These are phyloP conservation scores for Cyamopsis tetragonoloba DNA, from an alignment of 306 rosid genomes.

Conservation along the genomic window DNA sequence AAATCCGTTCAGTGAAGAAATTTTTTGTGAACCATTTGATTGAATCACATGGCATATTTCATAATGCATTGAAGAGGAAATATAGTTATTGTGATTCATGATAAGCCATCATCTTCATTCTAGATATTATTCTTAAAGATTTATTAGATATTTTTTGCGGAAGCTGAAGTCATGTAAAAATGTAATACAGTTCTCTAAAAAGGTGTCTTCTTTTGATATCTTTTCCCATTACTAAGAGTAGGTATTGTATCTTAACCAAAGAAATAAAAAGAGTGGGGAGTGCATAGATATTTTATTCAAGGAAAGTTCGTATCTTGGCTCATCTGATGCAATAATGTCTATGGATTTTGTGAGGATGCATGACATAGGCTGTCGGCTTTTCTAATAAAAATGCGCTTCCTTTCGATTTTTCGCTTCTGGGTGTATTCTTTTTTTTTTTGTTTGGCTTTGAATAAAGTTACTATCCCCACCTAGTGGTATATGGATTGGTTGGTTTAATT, in stretches of 20 bases:
- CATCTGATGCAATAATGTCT: neutral
- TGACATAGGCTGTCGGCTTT: neutral
- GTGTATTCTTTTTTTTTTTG: neutral
- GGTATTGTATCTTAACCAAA: neutral
- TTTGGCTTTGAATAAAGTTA: neutral
- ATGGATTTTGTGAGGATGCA: neutral
- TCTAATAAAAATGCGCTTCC: constrained; percentile 1
- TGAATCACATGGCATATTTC: neutral
- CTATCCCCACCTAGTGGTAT: neutral
- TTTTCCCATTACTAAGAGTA: neutral
- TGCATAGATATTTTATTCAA: neutral
- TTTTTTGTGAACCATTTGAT: neutral
- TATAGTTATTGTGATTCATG: neutral
- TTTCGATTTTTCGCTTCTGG: neutral
- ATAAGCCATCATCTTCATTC: neutral
- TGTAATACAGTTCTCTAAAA: neutral
- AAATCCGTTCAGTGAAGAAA: neutral
- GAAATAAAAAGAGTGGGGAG: neutral
- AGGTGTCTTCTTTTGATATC: neutral
- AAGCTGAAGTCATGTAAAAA: neutral
- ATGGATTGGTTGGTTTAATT: neutral
- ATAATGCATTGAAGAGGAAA: neutral
- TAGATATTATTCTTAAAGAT: neutral
- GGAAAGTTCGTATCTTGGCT: neutral
- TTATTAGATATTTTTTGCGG: neutral